Base-by-base conservation (phyloP, 306 rosid species). In the Luffa aegyptiaca region DNA sequence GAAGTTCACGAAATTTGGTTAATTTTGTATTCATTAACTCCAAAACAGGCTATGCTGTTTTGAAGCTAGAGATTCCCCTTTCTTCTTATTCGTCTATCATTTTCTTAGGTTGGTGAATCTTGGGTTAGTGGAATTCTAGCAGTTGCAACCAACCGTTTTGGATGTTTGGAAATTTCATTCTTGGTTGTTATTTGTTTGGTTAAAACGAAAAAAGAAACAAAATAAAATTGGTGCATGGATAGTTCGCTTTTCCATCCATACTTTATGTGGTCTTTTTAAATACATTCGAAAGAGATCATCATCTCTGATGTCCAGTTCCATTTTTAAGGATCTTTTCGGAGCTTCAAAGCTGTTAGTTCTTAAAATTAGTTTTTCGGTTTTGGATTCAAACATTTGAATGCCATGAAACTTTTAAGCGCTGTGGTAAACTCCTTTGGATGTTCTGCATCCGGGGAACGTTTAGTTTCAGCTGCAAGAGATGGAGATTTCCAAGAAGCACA, bases 381-480 rank as follows among this genome's bases (percentile, higher is more conserved):
- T 4, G 16, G 12, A 21, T 42, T 69, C 10, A 6, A 12, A 48
- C 5, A 37, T 85, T 80, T 26, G 81, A 84, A 75, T 85, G 53
- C 7, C 46, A 92, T 95, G 99, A 88, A 82, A 63, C 86, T 95
- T 82, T 85, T 93, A 62, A 91, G 97, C 80, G 70, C 87, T 44
- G 89, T 95, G 77, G 99, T 96, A 69, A 91, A 93, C 86, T 95
- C 99, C 26, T 91, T 95, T 77, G 97, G 99, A n/a, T 95, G 99
- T 86, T 95, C 99, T 21, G 99, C 99, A 77, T 91, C 99, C 6
- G 97, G 99, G 69, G 99, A 95, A 88, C 87, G 97, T 14, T 82
- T 95, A 71, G 97, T 95, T 81, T 95, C 99, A 21, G 99, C 99
- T 6, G 99, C 99, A 70, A 89, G 99, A 86, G 99, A 95, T 86